A percentile compares a stretch with the other conserved stretches of the same genome.
phyloP scores from a whole-genome alignment of 495 filamentous ascomycete genomes.

The Neurospora sp. region DNA sequence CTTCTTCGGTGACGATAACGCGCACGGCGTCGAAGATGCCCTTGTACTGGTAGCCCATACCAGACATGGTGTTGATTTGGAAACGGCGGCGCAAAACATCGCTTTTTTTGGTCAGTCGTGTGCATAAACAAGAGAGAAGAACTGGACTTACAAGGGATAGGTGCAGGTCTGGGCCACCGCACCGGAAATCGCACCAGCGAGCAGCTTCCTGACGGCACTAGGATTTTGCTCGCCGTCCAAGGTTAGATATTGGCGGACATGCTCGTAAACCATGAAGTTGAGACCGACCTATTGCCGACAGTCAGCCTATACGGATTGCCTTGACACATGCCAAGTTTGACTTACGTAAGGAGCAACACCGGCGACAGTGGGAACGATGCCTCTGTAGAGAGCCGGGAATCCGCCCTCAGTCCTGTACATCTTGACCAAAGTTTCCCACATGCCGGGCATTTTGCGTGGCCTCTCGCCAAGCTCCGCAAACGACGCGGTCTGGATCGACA shows the following conservation, averaged over 20 bases:
- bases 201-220: conserved; percentile 64
- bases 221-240: conserved; percentile 84
- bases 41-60: conserved; percentile 95
- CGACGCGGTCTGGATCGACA: conserved; percentile 93
- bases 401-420: conserved; percentile 95
- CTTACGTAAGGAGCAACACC: conserved; percentile 92
- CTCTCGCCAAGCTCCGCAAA: conserved; percentile 61
- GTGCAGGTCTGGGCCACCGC: conserved; percentile 95
- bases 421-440: conserved; percentile 70
- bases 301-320: conserved; percentile 12
- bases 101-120: conserved; percentile 34
- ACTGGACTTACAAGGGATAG: conserved; percentile 71
- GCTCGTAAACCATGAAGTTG: conserved; percentile 98
- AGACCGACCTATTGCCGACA: conserved; percentile 61
- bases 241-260: conserved; percentile 72
- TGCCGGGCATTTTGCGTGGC: conserved; percentile 69
- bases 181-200: conserved; percentile 86
- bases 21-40: conserved; percentile 74
- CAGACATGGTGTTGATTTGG: conserved; percentile 98
- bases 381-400: conserved; percentile 72
- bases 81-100: conserved; percentile 93
- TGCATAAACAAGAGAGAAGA: no score
- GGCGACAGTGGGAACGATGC: conserved; percentile 85
- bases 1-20: conserved; percentile 71
- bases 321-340: conserved; percentile 5